phyloP scores from a whole-genome alignment of 2,329 filamentous ascomycete species.

The Sporothrix phasma region DNA sequence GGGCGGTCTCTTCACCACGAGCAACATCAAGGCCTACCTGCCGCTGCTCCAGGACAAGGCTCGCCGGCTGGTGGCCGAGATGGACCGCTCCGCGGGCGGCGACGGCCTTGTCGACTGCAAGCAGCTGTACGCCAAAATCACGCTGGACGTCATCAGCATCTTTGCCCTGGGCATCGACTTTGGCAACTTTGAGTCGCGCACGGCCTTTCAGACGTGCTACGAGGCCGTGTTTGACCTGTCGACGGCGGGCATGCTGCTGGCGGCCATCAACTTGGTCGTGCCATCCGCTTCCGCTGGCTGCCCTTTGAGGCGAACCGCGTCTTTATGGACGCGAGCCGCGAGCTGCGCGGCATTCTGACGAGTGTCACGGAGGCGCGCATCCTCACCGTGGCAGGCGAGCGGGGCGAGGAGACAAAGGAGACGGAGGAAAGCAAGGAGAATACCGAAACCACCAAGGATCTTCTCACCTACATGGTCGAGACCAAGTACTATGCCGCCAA shows the following conservation, averaged over 20 bases:
- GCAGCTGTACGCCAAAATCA: conserved; percentile 24
- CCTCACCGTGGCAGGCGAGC: background rate
- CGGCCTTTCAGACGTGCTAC: conserved; percentile 26
- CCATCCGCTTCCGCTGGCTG: conserved; percentile 25
- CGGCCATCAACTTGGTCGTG: conserved; percentile 12
- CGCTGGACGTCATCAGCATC: conserved; percentile 28
- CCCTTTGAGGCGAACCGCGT: conserved; percentile 31
- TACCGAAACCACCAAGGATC: conserved; percentile 17
- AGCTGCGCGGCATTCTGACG: conserved; percentile 28
- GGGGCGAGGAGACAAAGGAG: background rate
- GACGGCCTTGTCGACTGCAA: conserved; percentile 24
- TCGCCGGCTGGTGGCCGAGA: conserved; percentile 19
- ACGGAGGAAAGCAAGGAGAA: accelerated
- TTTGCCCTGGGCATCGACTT: conserved; percentile 28
- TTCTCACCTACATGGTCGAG: conserved; percentile 25
- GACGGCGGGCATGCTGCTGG: conserved; percentile 1
- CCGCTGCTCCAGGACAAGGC: conserved; percentile 30
- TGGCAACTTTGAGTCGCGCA: conserved; percentile 20
- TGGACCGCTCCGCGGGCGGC: conserved; percentile 5
- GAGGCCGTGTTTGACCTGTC: conserved; percentile 26
- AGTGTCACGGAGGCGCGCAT: conserved; percentile 22
- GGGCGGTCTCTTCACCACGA: conserved; percentile 26
- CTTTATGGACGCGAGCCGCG: conserved; percentile 28
- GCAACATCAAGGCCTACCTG: conserved; percentile 29
- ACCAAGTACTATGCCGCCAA: conserved; percentile 1